A percentile compares a stretch with the other conserved stretches of the same genome.
Evolutionary conservation across 257 asterid species (phyloP).

Genomic region (Solanum sejunctum): DNA sequence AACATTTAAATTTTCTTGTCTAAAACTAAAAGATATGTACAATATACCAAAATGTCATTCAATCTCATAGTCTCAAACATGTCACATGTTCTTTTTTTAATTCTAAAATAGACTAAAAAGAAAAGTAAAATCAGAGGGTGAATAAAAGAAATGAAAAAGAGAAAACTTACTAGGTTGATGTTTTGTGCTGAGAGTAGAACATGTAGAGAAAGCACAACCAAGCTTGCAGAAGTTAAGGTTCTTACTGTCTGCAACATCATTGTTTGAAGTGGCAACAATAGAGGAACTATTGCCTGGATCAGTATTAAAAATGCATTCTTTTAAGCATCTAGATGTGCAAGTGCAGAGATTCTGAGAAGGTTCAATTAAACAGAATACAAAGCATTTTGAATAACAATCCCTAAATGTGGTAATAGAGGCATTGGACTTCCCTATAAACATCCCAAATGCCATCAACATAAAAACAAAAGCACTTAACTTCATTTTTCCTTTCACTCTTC

Average conservation of each 20-base stretch:
- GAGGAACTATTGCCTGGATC: not conserved
- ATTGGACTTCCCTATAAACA: slow-evolving; percentile 22
- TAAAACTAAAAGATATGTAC: not conserved
- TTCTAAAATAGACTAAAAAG: not conserved
- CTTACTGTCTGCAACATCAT: slow-evolving; percentile 14
- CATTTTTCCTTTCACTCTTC: not conserved
- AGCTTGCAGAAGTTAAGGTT: slow-evolving; percentile 68
- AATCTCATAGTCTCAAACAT: not conserved
- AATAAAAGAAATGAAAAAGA: not conserved
- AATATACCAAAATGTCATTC: not conserved
- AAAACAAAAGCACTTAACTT: slow-evolving; percentile 19
- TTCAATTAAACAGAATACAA: slow-evolving; percentile 71
- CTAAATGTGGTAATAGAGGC: slow-evolving; percentile 60
- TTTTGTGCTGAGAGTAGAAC: slow-evolving; percentile 58
- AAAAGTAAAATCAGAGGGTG: not conserved
- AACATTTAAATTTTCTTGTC: not conserved
- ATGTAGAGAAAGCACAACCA: slow-evolving; percentile 75
- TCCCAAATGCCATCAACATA: slow-evolving; percentile 28
- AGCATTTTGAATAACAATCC: slow-evolving; percentile 88
- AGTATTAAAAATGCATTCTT: slow-evolving; percentile 62
- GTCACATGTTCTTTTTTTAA: no score
- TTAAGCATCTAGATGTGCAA: slow-evolving; percentile 81
- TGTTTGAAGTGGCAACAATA: not conserved
- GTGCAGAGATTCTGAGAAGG: slow-evolving; percentile 74
- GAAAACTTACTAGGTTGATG: slow-evolving; percentile 47